A percentile compares a stretch with the other conserved stretches of the same genome.
These are phyloP conservation scores for Fusarium newnesense DNA, from an alignment of 2,329 filamentous ascomycete species.

Conservation along the genomic window DNA sequence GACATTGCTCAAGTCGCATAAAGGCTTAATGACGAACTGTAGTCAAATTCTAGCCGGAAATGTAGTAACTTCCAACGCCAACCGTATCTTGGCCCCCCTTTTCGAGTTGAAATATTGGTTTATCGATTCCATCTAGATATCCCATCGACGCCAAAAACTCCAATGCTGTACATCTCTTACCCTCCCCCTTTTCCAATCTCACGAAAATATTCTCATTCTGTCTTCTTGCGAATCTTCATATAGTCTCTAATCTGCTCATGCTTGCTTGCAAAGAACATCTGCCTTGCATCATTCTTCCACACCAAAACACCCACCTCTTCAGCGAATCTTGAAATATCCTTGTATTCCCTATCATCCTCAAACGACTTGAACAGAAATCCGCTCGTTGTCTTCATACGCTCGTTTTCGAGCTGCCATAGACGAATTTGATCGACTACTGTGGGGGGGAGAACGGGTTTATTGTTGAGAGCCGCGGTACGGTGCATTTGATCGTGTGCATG, in stretches of 20 bases:
- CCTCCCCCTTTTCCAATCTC: background rate
- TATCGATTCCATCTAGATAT: constrained; percentile 4
- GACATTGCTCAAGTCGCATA: no score
- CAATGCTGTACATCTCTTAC: constrained; percentile 22
- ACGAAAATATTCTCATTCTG: constrained; percentile 47
- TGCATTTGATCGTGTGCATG: constrained; percentile 97
- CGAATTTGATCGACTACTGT: constrained; percentile 98
- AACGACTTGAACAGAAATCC: constrained; percentile 95
- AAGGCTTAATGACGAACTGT: no score
- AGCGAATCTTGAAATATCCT: constrained; percentile 78
- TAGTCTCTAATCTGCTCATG: constrained; percentile 89
- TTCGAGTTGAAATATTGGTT: constrained; percentile 2
- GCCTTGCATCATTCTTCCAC: constrained; percentile 83
- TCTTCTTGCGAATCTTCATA: constrained; percentile 72
- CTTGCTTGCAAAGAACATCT: constrained; percentile 91
- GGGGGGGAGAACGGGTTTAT: constrained; percentile 83
- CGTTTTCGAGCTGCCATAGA: constrained; percentile 96
- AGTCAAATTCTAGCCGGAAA: background rate
- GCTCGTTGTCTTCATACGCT: constrained; percentile 85
- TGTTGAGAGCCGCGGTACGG: constrained; percentile 66
- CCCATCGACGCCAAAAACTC: constrained; percentile 34
- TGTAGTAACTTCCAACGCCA: background rate
- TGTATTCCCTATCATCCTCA: constrained; percentile 74
- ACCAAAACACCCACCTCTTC: constrained; percentile 90
- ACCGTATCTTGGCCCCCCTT: background rate